phyloP scores from a whole-genome alignment of 2,329 filamentous ascomycete genomes.

The Claviceps fusiformis region DNA sequence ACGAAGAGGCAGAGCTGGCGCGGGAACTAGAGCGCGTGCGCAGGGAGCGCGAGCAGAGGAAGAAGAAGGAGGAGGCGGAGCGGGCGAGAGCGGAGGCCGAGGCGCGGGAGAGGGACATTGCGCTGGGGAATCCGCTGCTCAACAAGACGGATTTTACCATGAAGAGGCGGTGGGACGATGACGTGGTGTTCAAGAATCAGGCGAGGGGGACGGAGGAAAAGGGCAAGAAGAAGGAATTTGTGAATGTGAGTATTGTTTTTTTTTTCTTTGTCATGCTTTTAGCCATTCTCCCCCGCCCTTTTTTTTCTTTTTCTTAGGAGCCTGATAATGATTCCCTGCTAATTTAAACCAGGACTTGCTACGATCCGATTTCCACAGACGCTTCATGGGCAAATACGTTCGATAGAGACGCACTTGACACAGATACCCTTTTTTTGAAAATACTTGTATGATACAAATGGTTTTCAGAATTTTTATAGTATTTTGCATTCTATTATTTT shows the following conservation, averaged over 20 bases:
- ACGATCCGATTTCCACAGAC: conserved; percentile 91
- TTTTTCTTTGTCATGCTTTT: not conserved
- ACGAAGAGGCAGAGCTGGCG: conserved; percentile 65
- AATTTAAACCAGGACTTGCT: conserved; percentile 52
- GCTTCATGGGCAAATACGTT: conserved; percentile 73
- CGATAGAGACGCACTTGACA: conserved; percentile 22
- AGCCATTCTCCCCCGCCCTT: not conserved
- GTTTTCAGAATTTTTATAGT: not conserved
- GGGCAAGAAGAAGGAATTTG: conserved; percentile 86
- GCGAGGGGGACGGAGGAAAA: conserved; percentile 87
- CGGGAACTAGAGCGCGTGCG: conserved; percentile 91
- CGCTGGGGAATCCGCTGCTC: conserved; percentile 79
- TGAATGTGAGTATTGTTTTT: conserved; percentile 53
- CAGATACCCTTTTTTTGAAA: conserved; percentile 11
- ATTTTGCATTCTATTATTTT: not conserved
- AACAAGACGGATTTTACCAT: conserved; percentile 83
- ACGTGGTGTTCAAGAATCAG: conserved; percentile 99
- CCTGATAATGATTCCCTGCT: not conserved
- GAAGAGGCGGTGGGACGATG: conserved; percentile 92
- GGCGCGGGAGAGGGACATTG: conserved; percentile 75
- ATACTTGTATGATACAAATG: not conserved
- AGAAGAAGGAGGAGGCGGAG: conserved; percentile 52
- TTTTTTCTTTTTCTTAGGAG: not conserved
- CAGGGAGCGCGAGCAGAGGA: conserved; percentile 44
- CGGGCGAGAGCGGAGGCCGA: conserved; percentile 70